These are phyloP conservation scores for Aschersonia sp. DNA, from an alignment of 2,329 filamentous ascomycete genomes.

Conservation along the genomic window DNA sequence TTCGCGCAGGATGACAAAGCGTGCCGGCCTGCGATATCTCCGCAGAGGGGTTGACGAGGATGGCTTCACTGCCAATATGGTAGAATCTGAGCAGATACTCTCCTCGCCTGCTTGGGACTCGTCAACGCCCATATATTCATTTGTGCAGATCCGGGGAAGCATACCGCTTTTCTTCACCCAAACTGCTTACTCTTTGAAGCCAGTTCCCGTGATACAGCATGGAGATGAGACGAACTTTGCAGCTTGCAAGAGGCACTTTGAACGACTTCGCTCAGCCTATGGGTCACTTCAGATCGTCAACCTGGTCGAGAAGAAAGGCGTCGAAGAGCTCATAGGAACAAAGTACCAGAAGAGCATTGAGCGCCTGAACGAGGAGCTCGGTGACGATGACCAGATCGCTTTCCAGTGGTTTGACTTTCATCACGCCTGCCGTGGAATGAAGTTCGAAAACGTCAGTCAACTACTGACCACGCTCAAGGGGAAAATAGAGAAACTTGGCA, in stretches of 20 bases:
- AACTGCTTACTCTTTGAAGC: slow-evolving; percentile 84
- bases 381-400: slow-evolving; percentile 22
- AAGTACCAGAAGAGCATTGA: slow-evolving; percentile 58
- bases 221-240: slow-evolving; percentile 63
- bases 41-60: slow-evolving; percentile 83
- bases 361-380: slow-evolving; percentile 47
- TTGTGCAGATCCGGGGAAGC: slow-evolving; percentile 76
- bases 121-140: slow-evolving; percentile 56
- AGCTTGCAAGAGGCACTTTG: slow-evolving; percentile 71
- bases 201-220: slow-evolving; percentile 67
- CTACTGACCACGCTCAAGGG: slow-evolving; percentile 56
- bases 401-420: slow-evolving; percentile 99
- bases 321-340: slow-evolving; percentile 65
- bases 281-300: slow-evolving; percentile 66
- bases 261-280: slow-evolving; percentile 52
- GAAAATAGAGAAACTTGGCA: slow-evolving; percentile 56
- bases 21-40: slow-evolving; percentile 79
- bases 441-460: slow-evolving; percentile 83
- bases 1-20: slow-evolving; percentile 73
- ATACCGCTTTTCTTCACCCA: slow-evolving; percentile 95
- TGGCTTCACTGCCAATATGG: slow-evolving; percentile 74
- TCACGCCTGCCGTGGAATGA: slow-evolving; percentile 84
- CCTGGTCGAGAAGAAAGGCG: slow-evolving; percentile 76
- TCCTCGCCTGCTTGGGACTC: slow-evolving; percentile 53
- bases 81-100: slow-evolving; percentile 91